These are phyloP conservation scores for Bruguiera gymnorhiza DNA, from an alignment of 345 rosid species.

Conservation along the genomic window DNA sequence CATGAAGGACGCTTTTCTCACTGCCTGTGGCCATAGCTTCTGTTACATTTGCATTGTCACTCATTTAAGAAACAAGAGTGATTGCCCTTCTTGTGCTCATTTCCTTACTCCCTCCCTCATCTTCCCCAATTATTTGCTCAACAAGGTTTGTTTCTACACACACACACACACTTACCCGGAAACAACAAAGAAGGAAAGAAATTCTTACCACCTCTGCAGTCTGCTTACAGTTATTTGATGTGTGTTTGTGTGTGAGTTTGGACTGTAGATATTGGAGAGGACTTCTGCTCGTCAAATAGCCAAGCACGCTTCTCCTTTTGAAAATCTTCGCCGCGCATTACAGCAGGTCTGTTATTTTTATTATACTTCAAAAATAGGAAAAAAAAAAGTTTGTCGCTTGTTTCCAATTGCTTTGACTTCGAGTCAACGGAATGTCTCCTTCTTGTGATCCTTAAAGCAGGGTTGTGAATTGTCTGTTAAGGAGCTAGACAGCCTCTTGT, in stretches of 20 bases:
- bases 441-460: constrained; percentile 39
- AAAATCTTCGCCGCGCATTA: constrained; percentile 60
- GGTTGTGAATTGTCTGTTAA: constrained; percentile 42
- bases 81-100: constrained; percentile 23
- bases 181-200: no score
- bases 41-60: constrained; percentile 19
- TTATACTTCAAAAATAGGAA: no score
- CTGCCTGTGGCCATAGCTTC: constrained; percentile 25
- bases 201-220: no score
- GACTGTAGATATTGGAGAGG: constrained; percentile 71
- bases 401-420: not conserved
- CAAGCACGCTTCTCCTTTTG: constrained; percentile 63
- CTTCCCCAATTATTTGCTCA: constrained; percentile 20
- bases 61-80: constrained; percentile 19
- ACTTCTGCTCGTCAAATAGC: constrained; percentile 65
- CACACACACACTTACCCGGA: no score
- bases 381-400: no score
- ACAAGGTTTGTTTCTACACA: constrained; percentile 9
- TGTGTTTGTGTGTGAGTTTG: not conserved
- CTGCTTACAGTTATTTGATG: not conserved
- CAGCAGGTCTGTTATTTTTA: constrained; percentile 54
- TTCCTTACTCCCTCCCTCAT: constrained; percentile 15
- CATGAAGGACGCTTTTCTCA: constrained; percentile 13
- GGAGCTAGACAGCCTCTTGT: constrained; percentile 38
- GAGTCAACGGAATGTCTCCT: not conserved